phyloP scores from a whole-genome alignment of 169 alveolate species.

The Plasmodium malariae region DNA sequence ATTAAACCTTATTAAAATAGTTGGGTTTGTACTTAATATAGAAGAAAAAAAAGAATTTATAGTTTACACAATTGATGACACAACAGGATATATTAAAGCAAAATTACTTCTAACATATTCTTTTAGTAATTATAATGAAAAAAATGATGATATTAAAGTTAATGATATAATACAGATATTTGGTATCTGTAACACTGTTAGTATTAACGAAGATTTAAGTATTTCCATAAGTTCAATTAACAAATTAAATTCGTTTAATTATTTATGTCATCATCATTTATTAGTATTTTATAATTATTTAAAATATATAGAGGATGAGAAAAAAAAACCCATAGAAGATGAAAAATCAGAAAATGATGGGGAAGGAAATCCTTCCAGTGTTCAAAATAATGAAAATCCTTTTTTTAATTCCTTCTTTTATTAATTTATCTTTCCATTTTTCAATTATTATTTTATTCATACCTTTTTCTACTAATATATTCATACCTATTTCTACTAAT shows the following conservation, averaged over 20 bases:
- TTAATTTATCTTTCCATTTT: neutral
- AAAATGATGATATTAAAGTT: slow-evolving; percentile 41
- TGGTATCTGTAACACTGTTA: slow-evolving; percentile 68
- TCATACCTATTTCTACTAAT: neutral
- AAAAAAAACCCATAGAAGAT: slow-evolving; percentile 37
- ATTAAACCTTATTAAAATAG: slow-evolving; percentile 74
- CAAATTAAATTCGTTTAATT: slow-evolving; percentile 54
- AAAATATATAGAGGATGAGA: slow-evolving; percentile 50
- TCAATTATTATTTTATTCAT: too few species aligned
- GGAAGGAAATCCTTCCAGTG: slow-evolving; percentile 8
- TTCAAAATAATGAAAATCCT: slow-evolving; percentile 37
- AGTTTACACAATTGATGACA: slow-evolving; percentile 72
- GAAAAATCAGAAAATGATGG: slow-evolving; percentile 31
- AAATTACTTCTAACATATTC: slow-evolving; percentile 68
- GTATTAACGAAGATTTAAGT: slow-evolving; percentile 68
- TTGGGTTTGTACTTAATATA: slow-evolving; percentile 66
- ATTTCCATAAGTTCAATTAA: slow-evolving; percentile 64
- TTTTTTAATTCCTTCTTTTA: slow-evolving; percentile 61
- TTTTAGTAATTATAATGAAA: slow-evolving; percentile 20
- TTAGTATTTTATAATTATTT: slow-evolving; percentile 63
- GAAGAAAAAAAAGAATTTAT: slow-evolving; percentile 74
- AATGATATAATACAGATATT: slow-evolving; percentile 62
- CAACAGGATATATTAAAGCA: slow-evolving; percentile 77
- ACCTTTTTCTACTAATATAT: too few species aligned
- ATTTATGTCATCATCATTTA: slow-evolving; percentile 75